Evolutionary conservation across 306 rosid species (phyloP).

Genomic region (Urtica urens): DNA sequence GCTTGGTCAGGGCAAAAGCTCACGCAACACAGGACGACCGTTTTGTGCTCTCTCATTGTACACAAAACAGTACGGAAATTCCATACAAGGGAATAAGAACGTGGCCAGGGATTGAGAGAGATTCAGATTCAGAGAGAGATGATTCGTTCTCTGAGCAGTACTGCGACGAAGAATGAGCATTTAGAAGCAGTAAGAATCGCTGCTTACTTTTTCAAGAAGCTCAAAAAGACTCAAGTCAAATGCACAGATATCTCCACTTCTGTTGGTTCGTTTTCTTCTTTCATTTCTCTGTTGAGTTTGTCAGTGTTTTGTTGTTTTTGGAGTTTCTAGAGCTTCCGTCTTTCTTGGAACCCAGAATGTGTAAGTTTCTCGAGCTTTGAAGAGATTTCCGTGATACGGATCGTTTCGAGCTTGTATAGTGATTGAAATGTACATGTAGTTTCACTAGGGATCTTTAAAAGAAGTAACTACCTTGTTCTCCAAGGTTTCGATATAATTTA

Average conservation of each 20-base stretch:
- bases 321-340: too few species aligned
- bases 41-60: not conserved
- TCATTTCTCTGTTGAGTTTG: not conserved
- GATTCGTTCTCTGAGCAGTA: conserved; percentile 36
- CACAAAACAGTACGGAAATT: not conserved
- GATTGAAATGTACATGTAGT: too few species aligned
- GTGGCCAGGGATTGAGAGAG: not conserved
- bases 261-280: conserved; percentile 42
- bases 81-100: not conserved
- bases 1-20: conserved; percentile 1
- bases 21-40: conserved; percentile 12
- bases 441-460: too few species aligned
- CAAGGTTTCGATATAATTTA: too few species aligned
- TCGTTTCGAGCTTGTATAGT: too few species aligned
- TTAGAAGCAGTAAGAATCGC: conserved; percentile 56
- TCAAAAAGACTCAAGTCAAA: conserved; percentile 51
- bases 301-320: not conserved
- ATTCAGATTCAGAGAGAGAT: not conserved
- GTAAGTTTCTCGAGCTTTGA: too few species aligned
- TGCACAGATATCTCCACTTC: conserved; percentile 47
- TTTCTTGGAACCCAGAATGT: too few species aligned
- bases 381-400: too few species aligned
- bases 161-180: conserved; percentile 32
- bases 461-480: too few species aligned
- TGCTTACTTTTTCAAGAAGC: conserved; percentile 53